Base-by-base conservation (phyloP, 768 basidiomycete genomes). In the Coprinellus micaceus region DNA sequence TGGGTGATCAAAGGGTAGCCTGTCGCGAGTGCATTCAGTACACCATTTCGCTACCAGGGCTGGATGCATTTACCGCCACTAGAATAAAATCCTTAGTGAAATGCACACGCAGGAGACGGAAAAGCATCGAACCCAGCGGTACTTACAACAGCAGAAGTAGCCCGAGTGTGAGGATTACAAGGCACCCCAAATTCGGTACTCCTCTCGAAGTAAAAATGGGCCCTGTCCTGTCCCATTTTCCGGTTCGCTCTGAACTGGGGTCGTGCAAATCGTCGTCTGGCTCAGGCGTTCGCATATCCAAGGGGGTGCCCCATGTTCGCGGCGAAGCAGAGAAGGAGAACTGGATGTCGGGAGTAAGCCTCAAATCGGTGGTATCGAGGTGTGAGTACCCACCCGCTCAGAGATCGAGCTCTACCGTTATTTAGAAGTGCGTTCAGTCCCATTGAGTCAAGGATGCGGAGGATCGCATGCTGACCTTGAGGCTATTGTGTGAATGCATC, bases 181-280 rank as follows among this genome's bases (percentile, higher is more conserved):
- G 73, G 64, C 85, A 90, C 0, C 88, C 82, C 2, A 86, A 74
- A 63, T 91, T 91, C 2, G 75, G 75, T 43, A 89, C 60, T 9
- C 88, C 89, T 57, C 89, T 75, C 10, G 66, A 48, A 17, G 87
- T 87, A 55, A 82, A 82, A 50, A 90, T 76, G 47, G 75, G 72
- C 1, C 86, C 86, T 9, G 82, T 80, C 37, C 52, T 67, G 65
- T 87, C 83, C n/a, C 74, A 76, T 62, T 76, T 76, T 44, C 74
- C 64, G 59, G 86, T 82, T 19, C 81, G 74, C 29, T 64, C 72
- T 3, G 83, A 80, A 66, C 85, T 80, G 0, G 86, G 86, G 60
- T 81, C 83, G 62, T 88, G 86, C 2, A 88, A 74, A 49, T 76
- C 69, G 63, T 88, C 86, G 59, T 88, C 86, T 0, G 78, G 74